Percentiles rank a stretch among this genome's conserved stretches.
Conservation (phyloP, 73 alveolate genomes). For the Paramecium biaurelia region DNA sequence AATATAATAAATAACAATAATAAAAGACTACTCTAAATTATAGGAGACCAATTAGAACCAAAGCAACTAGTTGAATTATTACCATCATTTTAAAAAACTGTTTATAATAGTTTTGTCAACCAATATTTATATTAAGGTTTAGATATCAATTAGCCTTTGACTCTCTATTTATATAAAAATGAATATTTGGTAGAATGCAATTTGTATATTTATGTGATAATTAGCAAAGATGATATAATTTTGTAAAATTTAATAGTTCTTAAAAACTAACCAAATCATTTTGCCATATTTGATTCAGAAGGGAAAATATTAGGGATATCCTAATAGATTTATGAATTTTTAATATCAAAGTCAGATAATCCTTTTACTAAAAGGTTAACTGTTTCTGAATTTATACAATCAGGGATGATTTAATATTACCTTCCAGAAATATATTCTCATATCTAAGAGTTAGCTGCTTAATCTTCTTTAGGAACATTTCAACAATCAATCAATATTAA, state of each 20-base stretch:
- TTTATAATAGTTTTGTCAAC: not conserved
- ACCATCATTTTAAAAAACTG: not conserved
- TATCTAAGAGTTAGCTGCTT: not conserved
- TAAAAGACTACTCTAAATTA: not conserved
- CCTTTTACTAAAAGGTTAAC: not conserved
- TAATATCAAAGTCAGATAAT: not conserved
- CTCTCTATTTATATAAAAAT: not conserved
- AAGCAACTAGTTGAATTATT: not conserved
- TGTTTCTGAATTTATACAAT: not conserved
- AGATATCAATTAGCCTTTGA: not conserved
- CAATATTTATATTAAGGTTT: not conserved
- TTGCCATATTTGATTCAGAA: not conserved
- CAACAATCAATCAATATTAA: not conserved
- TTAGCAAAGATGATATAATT: not conserved
- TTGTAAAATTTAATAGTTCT: not conserved
- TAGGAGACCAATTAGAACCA: not conserved
- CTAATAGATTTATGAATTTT: not conserved
- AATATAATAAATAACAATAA: not conserved
- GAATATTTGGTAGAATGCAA: not conserved
- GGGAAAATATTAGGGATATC: not conserved
- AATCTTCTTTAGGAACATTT: not conserved
- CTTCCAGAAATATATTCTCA: not conserved
- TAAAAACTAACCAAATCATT: not conserved
- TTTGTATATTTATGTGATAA: not conserved
- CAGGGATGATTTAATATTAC: not conserved